A percentile compares a stretch with the other conserved stretches of the same genome.
phyloP scores from a whole-genome alignment of 305 asterid species.

The Fraxinus velutina region DNA sequence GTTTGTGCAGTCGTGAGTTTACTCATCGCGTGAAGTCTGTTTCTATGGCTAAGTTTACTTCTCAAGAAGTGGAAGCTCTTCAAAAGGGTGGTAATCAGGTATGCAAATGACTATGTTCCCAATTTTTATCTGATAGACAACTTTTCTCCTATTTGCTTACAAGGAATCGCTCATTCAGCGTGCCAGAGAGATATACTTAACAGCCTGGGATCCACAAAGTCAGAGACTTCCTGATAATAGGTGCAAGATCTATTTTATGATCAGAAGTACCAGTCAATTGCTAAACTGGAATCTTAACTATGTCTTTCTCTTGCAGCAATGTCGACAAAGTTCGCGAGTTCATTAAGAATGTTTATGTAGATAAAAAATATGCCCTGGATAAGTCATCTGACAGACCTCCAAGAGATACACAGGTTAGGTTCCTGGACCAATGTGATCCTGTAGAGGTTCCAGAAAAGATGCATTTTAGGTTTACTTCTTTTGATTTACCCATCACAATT shows the following conservation, averaged over 20 bases:
- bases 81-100: constrained; percentile 97
- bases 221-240: constrained; percentile 74
- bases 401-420: constrained; percentile 68
- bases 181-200: constrained; percentile 73
- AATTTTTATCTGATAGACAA: constrained; percentile 34
- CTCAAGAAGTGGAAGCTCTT: constrained; percentile 90
- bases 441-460: constrained; percentile 4
- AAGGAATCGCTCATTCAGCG: constrained; percentile 48
- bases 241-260: constrained; percentile 36
- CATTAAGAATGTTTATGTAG: constrained; percentile 65
- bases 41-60: constrained; percentile 87
- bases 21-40: constrained; percentile 97
- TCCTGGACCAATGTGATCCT: constrained; percentile 21
- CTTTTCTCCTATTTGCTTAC: constrained; percentile 23
- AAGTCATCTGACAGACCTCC: constrained; percentile 70
- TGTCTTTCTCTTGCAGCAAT: constrained; percentile 55
- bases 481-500: constrained; percentile 12
- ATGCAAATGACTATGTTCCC: constrained; percentile 11
- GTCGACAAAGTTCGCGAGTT: constrained; percentile 73
- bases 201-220: constrained; percentile 66
- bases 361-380: constrained; percentile 50
- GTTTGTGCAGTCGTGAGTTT: constrained; percentile 75
- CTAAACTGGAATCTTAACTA: background rate
- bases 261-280: background rate
- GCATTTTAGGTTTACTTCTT: constrained; percentile 21